These are phyloP conservation scores for Orobanche coerulescens DNA, from an alignment of 257 asterid genomes.

Conservation along the genomic window DNA sequence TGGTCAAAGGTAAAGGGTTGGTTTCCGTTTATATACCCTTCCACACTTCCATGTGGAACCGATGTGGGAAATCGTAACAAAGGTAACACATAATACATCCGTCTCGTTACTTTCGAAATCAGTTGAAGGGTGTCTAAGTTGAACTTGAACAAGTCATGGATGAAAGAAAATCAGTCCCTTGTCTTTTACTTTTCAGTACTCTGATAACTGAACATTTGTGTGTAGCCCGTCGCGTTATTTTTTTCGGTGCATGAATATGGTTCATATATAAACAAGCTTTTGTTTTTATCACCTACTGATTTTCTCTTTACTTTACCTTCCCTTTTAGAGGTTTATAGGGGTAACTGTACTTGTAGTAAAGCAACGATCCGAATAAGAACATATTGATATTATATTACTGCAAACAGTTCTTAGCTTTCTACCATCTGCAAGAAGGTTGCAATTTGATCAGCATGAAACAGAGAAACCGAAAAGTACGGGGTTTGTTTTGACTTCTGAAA, in stretches of 20 bases:
- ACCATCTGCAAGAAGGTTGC: background rate
- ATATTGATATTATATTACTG: background rate
- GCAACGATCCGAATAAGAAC: too few relatives aligned
- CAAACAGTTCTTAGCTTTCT: background rate
- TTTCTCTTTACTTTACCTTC: background rate
- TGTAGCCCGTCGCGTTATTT: too few relatives aligned
- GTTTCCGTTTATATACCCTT: too few relatives aligned
- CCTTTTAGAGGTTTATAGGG: background rate
- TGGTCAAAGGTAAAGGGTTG: too few relatives aligned
- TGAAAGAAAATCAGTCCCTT: background rate
- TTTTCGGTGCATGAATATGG: background rate
- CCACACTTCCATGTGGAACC: too few relatives aligned
- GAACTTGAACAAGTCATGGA: background rate
- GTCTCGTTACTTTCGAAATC: too few relatives aligned
- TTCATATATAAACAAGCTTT: background rate
- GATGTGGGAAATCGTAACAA: too few relatives aligned
- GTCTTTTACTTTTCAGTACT: too few relatives aligned
- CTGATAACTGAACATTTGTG: background rate
- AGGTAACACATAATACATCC: too few relatives aligned
- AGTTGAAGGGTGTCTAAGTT: background rate
- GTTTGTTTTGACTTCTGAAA: background rate
- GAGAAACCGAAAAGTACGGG: background rate
- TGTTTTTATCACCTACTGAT: background rate
- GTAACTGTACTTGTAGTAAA: background rate
- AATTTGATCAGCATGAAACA: background rate